Evolutionary conservation across 116 monocot genomes (phyloP), one percentile per base, ranked within the genome.

Genomic region (Phalaenopsis hybrid): DNA sequence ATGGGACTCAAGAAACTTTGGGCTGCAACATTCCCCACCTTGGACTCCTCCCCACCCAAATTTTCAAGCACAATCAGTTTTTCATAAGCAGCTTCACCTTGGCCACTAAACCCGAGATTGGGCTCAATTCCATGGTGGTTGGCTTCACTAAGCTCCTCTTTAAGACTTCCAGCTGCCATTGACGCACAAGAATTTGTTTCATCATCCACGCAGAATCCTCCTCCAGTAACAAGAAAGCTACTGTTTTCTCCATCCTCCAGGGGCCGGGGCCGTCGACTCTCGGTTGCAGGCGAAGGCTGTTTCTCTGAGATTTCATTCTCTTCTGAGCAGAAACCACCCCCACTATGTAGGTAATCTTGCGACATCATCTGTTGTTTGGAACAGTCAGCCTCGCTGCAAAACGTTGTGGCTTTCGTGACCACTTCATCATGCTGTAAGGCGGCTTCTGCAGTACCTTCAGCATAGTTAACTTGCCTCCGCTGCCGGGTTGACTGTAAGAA

Each of bases 131-230:
- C 12, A 15, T 11, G 46, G 10, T 20, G 37, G 68, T 15, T 57
- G 11, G 31, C 31, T 31, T 51, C 23, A 18, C 6, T 33, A 76
- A 28, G 76, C 25, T 43, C 37, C 17, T 31, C 34, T 31, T 6
- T 8, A 20, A 70, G 12, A 7, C 20, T 34, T 12, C 48, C 49
- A 49, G 49, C 10, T 49, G 49, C 49, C 8, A 11, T 11, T 49
- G 49, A 11, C 6, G 79, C 45, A 33, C 48, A 63, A 59, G 59
- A 21, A 43, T 87, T 82, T 31, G 68, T 69, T 72, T 31, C 31
- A 31, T 93, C 91, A 25, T 90, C 85, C 41, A 81, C 50, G 79
- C 94, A 94, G 82, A 97, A 91, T 51, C 96, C 96, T 57, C 96
- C 96, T 43, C 96, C 96, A 81, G 81, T 87, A 21, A 78, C 16